Base-by-base conservation (phyloP, 345 rosid species). In the Zanthoxylum bungeanum region DNA sequence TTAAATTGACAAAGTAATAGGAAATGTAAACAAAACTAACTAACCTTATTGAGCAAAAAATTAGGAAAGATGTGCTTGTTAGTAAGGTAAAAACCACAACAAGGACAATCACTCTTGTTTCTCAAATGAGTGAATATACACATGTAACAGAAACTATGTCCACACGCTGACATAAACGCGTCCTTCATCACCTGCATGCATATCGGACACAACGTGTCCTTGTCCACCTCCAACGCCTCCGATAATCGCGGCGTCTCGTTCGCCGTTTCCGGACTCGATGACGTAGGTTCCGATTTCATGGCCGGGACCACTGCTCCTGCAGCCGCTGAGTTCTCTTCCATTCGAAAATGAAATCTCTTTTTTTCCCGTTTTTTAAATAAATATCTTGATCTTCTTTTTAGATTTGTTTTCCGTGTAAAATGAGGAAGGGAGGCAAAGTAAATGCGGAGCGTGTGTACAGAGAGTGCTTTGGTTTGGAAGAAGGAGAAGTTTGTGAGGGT, bases 111-210 rank as follows among this genome's bases (percentile, higher is more conserved):
- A 27, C 64, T 83, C 79, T 75, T 86, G 67, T 83, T 79, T 1
- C 72, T 81, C n/a, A 84, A 81, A 60, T 85, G 89, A 28, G 85
- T 81, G 51, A 74, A 42, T 63, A 85, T 84, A 69, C 83, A 88
- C 79, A 72, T 82, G 66, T 81, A 84, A 30, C 87, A 76, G 74
- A 86, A 87, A 69, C 86, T 81, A 66, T 84, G 88, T 16, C 90
- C 92, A 40, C 92, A 75, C 19, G 83, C 85, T 5, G 92, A 83
- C 12, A 73, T 71, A 64, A 84, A 86, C 27, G 87, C 88, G 55
- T 86, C 90, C 65, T 69, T 80, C 33, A 84, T 81, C 9, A 86
- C 66, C 77, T 86, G 80, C 88, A 84, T 81, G 78, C 92, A 88
- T 56, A 86, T 88, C 66, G 90, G 90, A 72, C 92, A 86, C 22